These are phyloP conservation scores for Leishmania guyanensis DNA, from an alignment of 208 protist genomes.

Conservation along the genomic window DNA sequence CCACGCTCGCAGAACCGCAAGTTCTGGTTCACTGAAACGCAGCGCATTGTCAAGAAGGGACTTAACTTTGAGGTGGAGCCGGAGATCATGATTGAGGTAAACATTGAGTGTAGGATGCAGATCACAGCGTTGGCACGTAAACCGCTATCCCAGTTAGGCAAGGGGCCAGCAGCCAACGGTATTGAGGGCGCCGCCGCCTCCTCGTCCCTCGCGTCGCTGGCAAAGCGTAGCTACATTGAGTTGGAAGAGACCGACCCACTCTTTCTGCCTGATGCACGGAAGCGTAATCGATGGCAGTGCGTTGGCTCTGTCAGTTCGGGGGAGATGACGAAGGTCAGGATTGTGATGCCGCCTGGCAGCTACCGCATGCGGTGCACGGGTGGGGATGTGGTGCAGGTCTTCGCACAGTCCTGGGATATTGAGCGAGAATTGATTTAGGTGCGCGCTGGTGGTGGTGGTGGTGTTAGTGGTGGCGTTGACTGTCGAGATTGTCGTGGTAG, in stretches of 20 bases:
- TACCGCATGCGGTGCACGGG: conserved; percentile 72
- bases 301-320: conserved; percentile 34
- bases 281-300: conserved; percentile 32
- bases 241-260: conserved; percentile 38
- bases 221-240: conserved; percentile 36
- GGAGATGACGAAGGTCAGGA: conserved; percentile 41
- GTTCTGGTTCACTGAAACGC: conserved; percentile 83
- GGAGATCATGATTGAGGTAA: conserved; percentile 56
- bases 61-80: conserved; percentile 78
- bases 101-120: conserved; percentile 76
- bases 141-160: conserved; percentile 15
- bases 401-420: conserved; percentile 84
- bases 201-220: conserved; percentile 10
- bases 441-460: neutral
- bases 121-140: conserved; percentile 52
- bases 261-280: conserved; percentile 6
- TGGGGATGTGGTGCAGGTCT: conserved; percentile 54
- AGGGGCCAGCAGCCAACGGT: conserved; percentile 6
- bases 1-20: conserved; percentile 72
- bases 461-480: neutral
- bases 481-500: neutral
- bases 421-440: conserved; percentile 62
- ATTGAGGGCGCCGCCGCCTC: conserved; percentile 6
- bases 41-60: conserved; percentile 75
- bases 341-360: conserved; percentile 64